phyloP scores from a whole-genome alignment of 108 stramenopile species.

The Cylindrotheca closterium region DNA sequence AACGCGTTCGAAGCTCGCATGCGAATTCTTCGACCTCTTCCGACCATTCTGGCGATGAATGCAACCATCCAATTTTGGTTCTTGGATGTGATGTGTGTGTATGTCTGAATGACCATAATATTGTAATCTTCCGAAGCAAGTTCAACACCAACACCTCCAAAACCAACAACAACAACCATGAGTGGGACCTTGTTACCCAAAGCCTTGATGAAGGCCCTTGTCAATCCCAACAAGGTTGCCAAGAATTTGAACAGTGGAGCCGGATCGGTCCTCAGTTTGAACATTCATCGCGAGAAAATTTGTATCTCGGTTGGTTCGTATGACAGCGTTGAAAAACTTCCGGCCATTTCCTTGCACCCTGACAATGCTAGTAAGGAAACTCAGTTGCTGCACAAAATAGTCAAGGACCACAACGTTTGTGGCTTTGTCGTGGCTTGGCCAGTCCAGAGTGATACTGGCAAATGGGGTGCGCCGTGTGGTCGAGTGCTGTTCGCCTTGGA shows the following conservation, averaged over 20 bases:
- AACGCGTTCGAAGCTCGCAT: too few relatives aligned
- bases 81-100: too few relatives aligned
- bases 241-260: background rate
- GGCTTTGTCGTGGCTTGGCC: slow-evolving; percentile 52
- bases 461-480: slow-evolving; percentile 43
- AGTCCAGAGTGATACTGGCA: slow-evolving; percentile 31
- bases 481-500: slow-evolving; percentile 37
- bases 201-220: background rate
- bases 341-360: slow-evolving; percentile 4
- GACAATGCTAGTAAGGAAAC: slow-evolving; percentile 15
- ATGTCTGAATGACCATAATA: too few relatives aligned
- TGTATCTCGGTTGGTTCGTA: slow-evolving; percentile 31
- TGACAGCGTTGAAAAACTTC: slow-evolving; percentile 13
- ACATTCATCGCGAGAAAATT: slow-evolving; percentile 32
- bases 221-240: background rate
- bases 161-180: too few relatives aligned
- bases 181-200: background rate
- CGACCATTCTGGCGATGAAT: too few relatives aligned
- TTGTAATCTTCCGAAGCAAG: too few relatives aligned
- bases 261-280: slow-evolving; percentile 12
- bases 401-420: slow-evolving; percentile 36
- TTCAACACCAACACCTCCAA: too few relatives aligned
- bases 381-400: slow-evolving; percentile 17
- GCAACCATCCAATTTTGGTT: too few relatives aligned
- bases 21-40: too few relatives aligned